Evolutionary conservation across 2,329 filamentous ascomycete species (phyloP), one percentile per base, ranked within the genome.

Genomic region (Sclerotinia minor): DNA sequence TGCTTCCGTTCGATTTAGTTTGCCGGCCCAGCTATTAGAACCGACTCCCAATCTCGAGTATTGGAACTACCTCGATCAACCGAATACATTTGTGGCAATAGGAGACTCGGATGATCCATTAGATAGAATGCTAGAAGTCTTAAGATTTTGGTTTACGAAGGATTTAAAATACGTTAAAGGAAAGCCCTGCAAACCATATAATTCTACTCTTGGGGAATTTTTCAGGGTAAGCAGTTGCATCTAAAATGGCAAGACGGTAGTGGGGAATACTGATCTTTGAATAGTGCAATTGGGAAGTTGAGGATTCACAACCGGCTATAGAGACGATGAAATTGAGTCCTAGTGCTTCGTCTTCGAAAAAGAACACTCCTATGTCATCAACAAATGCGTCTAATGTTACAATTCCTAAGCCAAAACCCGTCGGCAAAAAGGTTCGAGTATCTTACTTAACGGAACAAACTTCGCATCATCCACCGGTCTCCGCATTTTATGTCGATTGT

Each of bases 81-180:
- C 94, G 29, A 96, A 96, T 79, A 92, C 94, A 59, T 97, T 99
- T 72, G 81, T 87, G 72, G 86, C 85, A 57, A 90, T 90, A 75
- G 95, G 94, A 75, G 94, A 94, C 75, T 95, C 94, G 24, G 91
- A 98, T 74, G 92, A 98, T 74, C 87, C 91, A 15, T 83, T 98
- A 67, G 94, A 95, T 74, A 92, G 95, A 73, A 97, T 97, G 92
- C 86, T 99, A 64, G 94, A 94, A 76, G 92, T 96, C 41, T 81
- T 98, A 74, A 89, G 94, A 69, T 99, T 98, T 80, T 99, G 95
- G 95, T 96, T 98, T 76, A 98, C 95, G 71, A 99, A 99, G 79
- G 95, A 99, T 79, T 79, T 99, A 79, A 99, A 99, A 86, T 99
- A 98, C 76, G 92, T 96, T 78, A 98, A 98, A 82, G 94, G 94